Evolutionary conservation across 495 filamentous ascomycete genomes (phyloP), one percentile per base, ranked within the genome.

Genomic region (Aspergillus biplanus): DNA sequence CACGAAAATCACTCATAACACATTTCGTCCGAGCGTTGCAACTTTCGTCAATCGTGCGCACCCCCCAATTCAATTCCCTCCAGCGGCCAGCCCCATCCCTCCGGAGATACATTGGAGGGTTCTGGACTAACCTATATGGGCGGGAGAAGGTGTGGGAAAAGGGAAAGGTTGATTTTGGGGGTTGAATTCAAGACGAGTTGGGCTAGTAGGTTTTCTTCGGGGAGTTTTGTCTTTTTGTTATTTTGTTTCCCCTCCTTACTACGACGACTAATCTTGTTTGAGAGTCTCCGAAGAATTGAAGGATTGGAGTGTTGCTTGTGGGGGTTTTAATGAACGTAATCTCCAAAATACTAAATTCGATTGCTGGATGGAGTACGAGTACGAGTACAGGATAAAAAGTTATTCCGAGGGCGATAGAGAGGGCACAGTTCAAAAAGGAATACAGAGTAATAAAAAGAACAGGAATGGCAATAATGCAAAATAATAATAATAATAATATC

Each of bases 1-100:
- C 7, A 54, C 52, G 52, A 54, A 54, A 59, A 59, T 59, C 56
- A 47, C 56, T 59, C 56, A 59, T 33, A 39, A 39, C 37, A 39
- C 7, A 13, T 12, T 12, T 12, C 39, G 39, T 44, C 39, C 39
- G 39, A 44, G 39, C 39, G 39, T 44, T 27, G 21, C 21, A 27
- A 27, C 21, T 27, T 27, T 27, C 21, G 21, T 27, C 21, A 27
- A 27, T 27, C 21, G 21, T 27, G 21, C 21, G 21, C 21, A 2
- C 21, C 21, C 21, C 21, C 21, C 21, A 27, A 27, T 27, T 27
- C 21, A 27, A 27, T 27, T 27, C 21, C 21, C 21, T 27, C 21
- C 21, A 27, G 21, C 21, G 2, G 1, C 21, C 21, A 27, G 21
- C 21, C 21, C 21, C 21, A 27, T 27, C 21, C 21, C 21, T 27